Percentiles rank a stretch among this genome's conserved stretches.
phyloP scores from a whole-genome alignment of 495 filamentous ascomycete species.

The Beverwykella pulmonaria region DNA sequence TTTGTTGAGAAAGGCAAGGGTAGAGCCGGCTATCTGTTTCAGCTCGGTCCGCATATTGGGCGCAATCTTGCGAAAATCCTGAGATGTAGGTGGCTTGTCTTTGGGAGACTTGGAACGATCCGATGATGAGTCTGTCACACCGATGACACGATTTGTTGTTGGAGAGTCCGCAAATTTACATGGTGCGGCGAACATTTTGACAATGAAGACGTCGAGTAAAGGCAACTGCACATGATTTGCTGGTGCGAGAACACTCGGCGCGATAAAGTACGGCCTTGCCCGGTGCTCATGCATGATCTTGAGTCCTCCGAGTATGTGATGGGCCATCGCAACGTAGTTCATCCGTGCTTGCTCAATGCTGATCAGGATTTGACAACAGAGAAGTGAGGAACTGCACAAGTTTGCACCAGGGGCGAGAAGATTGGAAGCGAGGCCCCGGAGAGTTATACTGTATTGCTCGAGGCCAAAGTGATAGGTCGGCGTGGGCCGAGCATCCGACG shows the following conservation, averaged over 20 bases:
- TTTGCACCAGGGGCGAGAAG: conserved; percentile 3
- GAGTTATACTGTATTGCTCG: conserved; percentile 24
- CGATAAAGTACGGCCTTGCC: conserved; percentile 17
- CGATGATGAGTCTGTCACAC: conserved; percentile 3
- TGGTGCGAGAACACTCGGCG: conserved; percentile 10
- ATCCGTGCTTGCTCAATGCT: conserved; percentile 26
- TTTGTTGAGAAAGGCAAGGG: conserved; percentile 20
- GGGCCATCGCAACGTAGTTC: conserved; percentile 24
- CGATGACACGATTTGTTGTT: conserved; percentile 13
- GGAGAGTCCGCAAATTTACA: conserved; percentile 24
- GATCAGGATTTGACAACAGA: conserved; percentile 27
- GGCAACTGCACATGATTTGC: conserved; percentile 22
- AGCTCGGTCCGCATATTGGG: conserved; percentile 27
- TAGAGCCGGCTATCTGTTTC: conserved; percentile 15
- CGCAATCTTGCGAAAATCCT: conserved; percentile 21
- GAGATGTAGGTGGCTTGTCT: conserved; percentile 8
- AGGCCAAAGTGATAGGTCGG: conserved; percentile 23
- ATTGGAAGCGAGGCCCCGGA: conserved; percentile 21
- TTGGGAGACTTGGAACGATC: conserved; percentile 1
- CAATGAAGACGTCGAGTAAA: conserved; percentile 25
- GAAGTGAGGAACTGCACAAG: conserved; percentile 18
- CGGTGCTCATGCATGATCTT: conserved; percentile 24
- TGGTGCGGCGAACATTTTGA: conserved; percentile 26
- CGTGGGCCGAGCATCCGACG: conserved; percentile 5
- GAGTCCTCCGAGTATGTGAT: conserved; percentile 21